These are phyloP conservation scores for Vanrija sp. DNA, from an alignment of 1,284 basidiomycete species.

Conservation along the genomic window DNA sequence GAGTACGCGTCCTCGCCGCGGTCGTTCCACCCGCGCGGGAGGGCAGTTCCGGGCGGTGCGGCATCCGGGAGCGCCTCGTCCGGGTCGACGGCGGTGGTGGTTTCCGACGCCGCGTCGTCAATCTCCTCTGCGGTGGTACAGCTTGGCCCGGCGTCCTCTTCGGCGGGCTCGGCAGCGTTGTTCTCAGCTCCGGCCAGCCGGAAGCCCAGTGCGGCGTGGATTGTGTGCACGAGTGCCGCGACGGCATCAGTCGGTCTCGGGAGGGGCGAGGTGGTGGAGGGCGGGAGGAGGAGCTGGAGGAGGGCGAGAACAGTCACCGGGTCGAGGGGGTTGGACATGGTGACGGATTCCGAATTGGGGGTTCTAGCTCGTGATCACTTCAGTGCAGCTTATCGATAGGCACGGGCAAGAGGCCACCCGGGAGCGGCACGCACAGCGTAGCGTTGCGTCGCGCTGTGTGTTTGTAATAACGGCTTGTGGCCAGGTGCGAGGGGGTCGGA, in stretches of 20 bases:
- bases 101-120: constrained; percentile 38
- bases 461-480: too few species aligned
- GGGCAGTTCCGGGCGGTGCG: background rate
- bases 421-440: too few species aligned
- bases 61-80: constrained; percentile 15
- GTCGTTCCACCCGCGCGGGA: constrained; percentile 32
- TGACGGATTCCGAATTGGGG: background rate
- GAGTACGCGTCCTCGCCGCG: constrained; percentile 43
- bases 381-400: too few species aligned
- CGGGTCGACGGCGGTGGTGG: constrained; percentile 41
- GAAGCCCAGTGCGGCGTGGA: constrained; percentile 49
- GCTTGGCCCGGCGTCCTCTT: background rate
- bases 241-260: constrained; percentile 43
- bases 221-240: constrained; percentile 48
- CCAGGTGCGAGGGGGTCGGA: too few species aligned
- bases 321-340: constrained; percentile 34
- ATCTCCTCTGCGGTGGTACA: constrained; percentile 21
- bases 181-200: constrained; percentile 29
- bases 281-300: constrained; percentile 28
- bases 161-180: background rate
- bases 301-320: constrained; percentile 20
- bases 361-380: too few species aligned
- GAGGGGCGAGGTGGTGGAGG: constrained; percentile 31
- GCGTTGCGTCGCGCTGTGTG: too few species aligned
- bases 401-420: too few species aligned